Base-by-base conservation (phyloP, 805 yeast genomes). In the Starmerella sp. region DNA sequence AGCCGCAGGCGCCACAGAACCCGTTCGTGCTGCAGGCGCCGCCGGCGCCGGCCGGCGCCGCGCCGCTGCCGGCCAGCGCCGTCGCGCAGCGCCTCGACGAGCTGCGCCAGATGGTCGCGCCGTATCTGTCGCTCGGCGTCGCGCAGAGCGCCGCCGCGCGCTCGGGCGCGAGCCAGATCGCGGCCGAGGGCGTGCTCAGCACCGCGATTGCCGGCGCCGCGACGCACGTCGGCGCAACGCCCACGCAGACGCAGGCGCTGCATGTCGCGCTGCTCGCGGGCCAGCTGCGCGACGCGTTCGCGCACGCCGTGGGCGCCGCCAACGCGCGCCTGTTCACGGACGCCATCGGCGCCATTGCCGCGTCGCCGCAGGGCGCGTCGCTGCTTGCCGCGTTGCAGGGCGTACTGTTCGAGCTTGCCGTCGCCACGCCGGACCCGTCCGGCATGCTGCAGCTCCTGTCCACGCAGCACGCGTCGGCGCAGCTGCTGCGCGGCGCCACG, bases 361-460 rank as follows among this genome's bases (percentile, higher is more conserved):
- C 62, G 14, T 52, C 57, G 22, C 41, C 57, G 9, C 62, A 58
- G 37, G 62, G 62, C 6, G 60, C 62, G 7, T 22, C 42, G 36
- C 45, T 58, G 44, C 51, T 58, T n/a, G 50, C 62, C 6, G 60
- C 62, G 7, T 35, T 58, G 45, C 62, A 58, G 46, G 55, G 60
- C 7, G 54, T 57, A 28, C 54, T 53, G 30, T 58, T 58, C 43
- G 51, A 57, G 44, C 52, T 58, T 9, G 58, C 56, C 5, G 54
- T 52, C 54, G 46, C 57, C 14, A 11, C 61, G 5, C 52, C 47
- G 5, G 47, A 43, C 31, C 10, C n/a, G 9, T 7, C 35, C 4
- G 35, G 47, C 22, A 43, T 43, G 47, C 8, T 43, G 31, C 47
- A 28, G 11, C 9, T 31, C 8, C 47, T 43, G 22, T n/a, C 36